Base-by-base conservation (phyloP, 805 yeast genomes). In the Wickerhamiella azyma region DNA sequence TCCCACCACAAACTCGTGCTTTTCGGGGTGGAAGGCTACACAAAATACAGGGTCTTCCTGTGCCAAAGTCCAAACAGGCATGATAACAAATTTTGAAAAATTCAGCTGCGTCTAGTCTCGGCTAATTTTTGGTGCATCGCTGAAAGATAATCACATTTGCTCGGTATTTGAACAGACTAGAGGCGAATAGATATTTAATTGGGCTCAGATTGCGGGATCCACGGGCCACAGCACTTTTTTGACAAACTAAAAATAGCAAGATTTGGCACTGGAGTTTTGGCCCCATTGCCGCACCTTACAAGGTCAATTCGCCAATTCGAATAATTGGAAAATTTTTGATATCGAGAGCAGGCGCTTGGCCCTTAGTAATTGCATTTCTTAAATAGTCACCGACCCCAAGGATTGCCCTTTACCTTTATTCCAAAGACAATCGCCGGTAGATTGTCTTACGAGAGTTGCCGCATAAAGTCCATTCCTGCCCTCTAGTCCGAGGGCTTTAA, bases 11-110 rank as follows among this genome's bases (percentile, higher is more conserved):
- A 84, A 56, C 3, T 80, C 60, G 5, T 81, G 81, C 52, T 70
- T 63, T 9, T 76, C 64, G 0, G 96, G 96, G 58, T 88, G 95
- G 19, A 85, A 78, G 9, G 81, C 82, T 14, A 78, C 57, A 1
- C 88, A 65, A 59, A 88, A 86, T n/a, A 88, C 54, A 19, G 65
- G 66, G 39, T 64, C 65, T 10, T 53, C 59, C n/a, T 26, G 37
- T n/a, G 33, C 45, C 33, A 55, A 47, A n/a, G 49, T 48, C 39
- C 57, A 49, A 39, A 55, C 46, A 35, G 50, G 50, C 53, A 52
- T 48, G 3, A 21, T 16, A 37, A 21, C 16, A 32, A 32, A 13
- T 13, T 6, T 11, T 13, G 24, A 21, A 21, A 21, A 21, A 21
- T 21, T 21, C 24, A 21, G 24, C 4, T 21, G 24, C 24, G 24